Evolutionary conservation across 1,139 yeast species (phyloP).

Genomic region (Lodderomyces orthopsilosis): DNA sequence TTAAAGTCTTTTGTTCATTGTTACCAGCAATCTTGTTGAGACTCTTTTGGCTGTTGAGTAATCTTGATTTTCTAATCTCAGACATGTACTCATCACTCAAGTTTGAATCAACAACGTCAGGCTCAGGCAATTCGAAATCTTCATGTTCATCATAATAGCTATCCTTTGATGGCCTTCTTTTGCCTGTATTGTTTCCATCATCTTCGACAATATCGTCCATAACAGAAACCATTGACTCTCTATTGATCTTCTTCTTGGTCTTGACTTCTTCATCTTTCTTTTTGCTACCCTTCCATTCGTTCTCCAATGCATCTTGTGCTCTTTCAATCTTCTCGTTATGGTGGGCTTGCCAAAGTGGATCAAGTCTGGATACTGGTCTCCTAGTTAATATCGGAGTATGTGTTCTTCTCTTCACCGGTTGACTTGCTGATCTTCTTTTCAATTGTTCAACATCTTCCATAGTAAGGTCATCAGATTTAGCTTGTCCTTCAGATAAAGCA

Average conservation of each 20-base stretch:
- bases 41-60: conserved; percentile 43
- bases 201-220: conserved; percentile 21
- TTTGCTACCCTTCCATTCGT: conserved; percentile 22
- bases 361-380: conserved; percentile 70
- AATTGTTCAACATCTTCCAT: conserved; percentile 41
- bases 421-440: conserved; percentile 50
- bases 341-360: conserved; percentile 56
- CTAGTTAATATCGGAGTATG: conserved; percentile 43
- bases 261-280: conserved; percentile 13
- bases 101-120: conserved; percentile 35
- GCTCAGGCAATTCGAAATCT: conserved; percentile 38
- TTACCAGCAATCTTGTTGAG: conserved; percentile 21
- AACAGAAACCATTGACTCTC: conserved; percentile 43
- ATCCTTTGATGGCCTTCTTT: conserved; percentile 20
- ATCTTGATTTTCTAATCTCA: conserved; percentile 44
- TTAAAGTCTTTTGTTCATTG: conserved; percentile 30
- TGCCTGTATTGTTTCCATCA: conserved; percentile 8
- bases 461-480: conserved; percentile 30
- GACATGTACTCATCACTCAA: conserved; percentile 46
- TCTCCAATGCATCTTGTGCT: conserved; percentile 43
- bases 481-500: conserved; percentile 37
- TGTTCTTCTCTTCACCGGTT: conserved; percentile 38
- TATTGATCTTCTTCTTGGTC: conserved; percentile 23
- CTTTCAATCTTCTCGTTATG: conserved; percentile 48
- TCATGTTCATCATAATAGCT: conserved; percentile 20